Evolutionary conservation across 2,329 filamentous ascomycete species (phyloP).

Genomic region (Pseudocercospora fuligena): DNA sequence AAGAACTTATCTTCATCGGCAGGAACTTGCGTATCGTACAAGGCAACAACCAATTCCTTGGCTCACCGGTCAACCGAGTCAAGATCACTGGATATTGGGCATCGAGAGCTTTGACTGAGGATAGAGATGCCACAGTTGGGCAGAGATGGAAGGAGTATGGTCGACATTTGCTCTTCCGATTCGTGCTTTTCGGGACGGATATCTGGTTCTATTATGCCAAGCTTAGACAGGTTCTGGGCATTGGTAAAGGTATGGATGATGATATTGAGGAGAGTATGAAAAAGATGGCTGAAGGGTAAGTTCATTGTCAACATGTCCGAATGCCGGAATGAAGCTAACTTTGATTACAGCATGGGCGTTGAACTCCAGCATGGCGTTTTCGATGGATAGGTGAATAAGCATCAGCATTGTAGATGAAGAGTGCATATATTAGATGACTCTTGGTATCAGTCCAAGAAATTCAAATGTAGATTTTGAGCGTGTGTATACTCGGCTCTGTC

Average conservation of each 20-base stretch:
- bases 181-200: constrained; percentile 77
- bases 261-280: constrained; percentile 88
- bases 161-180: constrained; percentile 79
- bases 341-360: constrained; percentile 72
- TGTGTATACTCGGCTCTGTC: not conserved
- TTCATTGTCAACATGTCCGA: too few species aligned
- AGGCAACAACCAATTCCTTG: constrained; percentile 88
- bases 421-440: not conserved
- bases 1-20: constrained; percentile 89
- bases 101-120: constrained; percentile 78
- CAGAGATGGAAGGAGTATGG: constrained; percentile 73
- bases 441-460: not conserved
- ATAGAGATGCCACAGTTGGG: constrained; percentile 64
- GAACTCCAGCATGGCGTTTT: constrained; percentile 89
- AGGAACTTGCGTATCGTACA: constrained; percentile 92
- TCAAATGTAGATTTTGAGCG: not conserved
- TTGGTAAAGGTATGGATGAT: constrained; percentile 89
- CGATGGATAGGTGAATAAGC: constrained; percentile 64
- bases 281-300: constrained; percentile 70
- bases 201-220: constrained; percentile 82
- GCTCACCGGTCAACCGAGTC: constrained; percentile 85
- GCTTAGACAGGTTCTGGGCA: constrained; percentile 74
- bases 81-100: constrained; percentile 96
- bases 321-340: constrained; percentile 20
- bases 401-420: not conserved